Percentiles rank a stretch among this genome's conserved stretches.
Conservation (phyloP, 305 asterid genomes). For the Fraxinus greggii region DNA sequence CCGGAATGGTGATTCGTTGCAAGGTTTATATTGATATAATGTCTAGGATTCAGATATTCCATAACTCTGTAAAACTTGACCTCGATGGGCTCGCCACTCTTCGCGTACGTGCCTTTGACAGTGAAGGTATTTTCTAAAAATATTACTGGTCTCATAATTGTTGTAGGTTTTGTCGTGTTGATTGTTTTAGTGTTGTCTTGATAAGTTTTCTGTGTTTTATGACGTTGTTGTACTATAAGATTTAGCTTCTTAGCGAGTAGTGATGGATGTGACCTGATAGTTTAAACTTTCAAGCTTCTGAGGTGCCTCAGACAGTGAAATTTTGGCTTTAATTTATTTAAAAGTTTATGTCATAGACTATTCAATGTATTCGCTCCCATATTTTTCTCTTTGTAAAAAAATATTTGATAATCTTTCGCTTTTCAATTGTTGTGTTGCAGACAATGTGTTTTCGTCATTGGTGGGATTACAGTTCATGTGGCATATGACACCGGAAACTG, state of each 20-base stretch:
- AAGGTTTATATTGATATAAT: constrained; percentile 75
- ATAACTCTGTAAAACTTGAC: constrained; percentile 81
- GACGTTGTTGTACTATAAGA: neutral
- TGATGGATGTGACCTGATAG: neutral
- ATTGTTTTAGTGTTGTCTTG: neutral
- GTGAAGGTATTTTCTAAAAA: constrained; percentile 48
- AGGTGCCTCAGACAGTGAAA: neutral
- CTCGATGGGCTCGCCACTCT: constrained; percentile 90
- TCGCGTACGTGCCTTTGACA: constrained; percentile 81
- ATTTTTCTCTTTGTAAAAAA: neutral
- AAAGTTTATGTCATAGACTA: neutral
- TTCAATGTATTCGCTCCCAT: neutral
- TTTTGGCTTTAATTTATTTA: neutral
- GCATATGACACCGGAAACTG: constrained; percentile 66
- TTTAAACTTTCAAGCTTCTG: neutral
- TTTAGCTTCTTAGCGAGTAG: neutral
- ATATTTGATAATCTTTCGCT: constrained; percentile 9
- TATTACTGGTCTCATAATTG: neutral
- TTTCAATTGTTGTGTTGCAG: constrained; percentile 45
- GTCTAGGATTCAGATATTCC: constrained; percentile 82
- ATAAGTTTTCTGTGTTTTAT: constrained; percentile 3
- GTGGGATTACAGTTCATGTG: constrained; percentile 84
- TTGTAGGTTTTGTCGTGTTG: neutral
- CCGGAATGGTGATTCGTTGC: constrained; percentile 86
- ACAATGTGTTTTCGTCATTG: constrained; percentile 84